Base-by-base conservation (phyloP, 163 green algal species). In the Chlamydomonas reinhardtii region DNA sequence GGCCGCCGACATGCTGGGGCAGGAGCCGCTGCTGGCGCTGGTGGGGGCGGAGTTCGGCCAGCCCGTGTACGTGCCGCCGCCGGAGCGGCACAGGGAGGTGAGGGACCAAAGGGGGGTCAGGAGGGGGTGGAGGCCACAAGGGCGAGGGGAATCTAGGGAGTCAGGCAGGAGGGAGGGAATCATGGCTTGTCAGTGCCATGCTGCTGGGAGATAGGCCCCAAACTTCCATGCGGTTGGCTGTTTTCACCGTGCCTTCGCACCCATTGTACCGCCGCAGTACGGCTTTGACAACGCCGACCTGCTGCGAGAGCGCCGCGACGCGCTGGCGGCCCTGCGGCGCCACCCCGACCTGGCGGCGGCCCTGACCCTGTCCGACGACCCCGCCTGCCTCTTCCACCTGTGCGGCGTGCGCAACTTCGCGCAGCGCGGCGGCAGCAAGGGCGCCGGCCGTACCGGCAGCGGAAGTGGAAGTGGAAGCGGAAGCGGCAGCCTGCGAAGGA, bases 231-330 rank as follows among this genome's bases (percentile, higher is more conserved):
- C n/a, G n/a, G n/a, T n/a, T n/a, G n/a, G n/a, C n/a, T n/a, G n/a
- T n/a, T n/a, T n/a, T n/a, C n/a, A n/a, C n/a, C n/a, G 8, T 48
- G 39, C 39, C 39, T 5, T 8, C 39, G 39, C 39, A 48, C 39
- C 39, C 39, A 5, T 48, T 8, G 5, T 48, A 8, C 8, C 39
- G 8, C 8, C 39, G n/a, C 76, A 83, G 76, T 83, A 83, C 76
- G 76, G 76, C 76, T 83, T 83, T 25, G 62, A 27, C 27, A 83
- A 83, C n/a, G 62, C 76, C 0, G 76, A 83, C 29, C 37, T 74
- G 6, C 37, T 83, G 31, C 76, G 76, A 16, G 62, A 72, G 62
- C 76, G 76, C 15, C 76, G 76, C 15, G 62, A 52, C 16, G 76
- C 74, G 62, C 37, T 83, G 37, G 37, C 39, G 62, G 2, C 64